Evolutionary conservation across 2,329 filamentous ascomycete species (phyloP), one percentile per base, ranked within the genome.

Genomic region (Paraphoma chrysanthemicola): DNA sequence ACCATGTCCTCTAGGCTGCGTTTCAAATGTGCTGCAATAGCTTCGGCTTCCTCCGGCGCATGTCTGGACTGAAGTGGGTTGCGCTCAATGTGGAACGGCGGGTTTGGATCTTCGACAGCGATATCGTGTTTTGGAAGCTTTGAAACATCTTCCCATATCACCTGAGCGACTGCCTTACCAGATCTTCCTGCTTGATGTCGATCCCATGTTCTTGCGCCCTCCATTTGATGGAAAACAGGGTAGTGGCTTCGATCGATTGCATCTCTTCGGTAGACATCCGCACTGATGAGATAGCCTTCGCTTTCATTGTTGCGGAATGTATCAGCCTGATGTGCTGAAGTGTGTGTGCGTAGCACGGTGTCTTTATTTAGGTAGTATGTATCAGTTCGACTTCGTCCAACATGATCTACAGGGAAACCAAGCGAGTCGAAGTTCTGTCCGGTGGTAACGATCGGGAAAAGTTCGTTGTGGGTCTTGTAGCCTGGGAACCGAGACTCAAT

Each of bases 211-310:
- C 90, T 85, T 8, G 94, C 94, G 11, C 93, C 94, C 77, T 99
- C 95, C 93, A 98, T 98, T 80, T 99, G 95, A 79, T 99, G 95
- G 78, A 99, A 99, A 56, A 96, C 88, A 0, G 95, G 95, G 78
- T 98, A 98, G 79, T 99, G 95, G 67, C 90, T 95, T 54, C 91
- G 87, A 78, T 99, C 95, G 70, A 99, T 90, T 54, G 94, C 93
- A 85, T 99, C 95, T 63, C 95, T 86, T 43, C 95, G 88, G 77
- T 98, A 99, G 16, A 99, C 95, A 75, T 99, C 95, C 23, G 94
- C 95, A 56, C 90, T 90, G 73, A 99, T 91, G 33, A 96, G 90
- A 74, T 93, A 99, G 3, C 94, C 95, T 38, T 88, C 85, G 67
- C 85, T 90, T 64, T 85, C 79, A 78, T 93, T 87, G 56, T 85